These are phyloP conservation scores for Pichia paraexigua DNA, from an alignment of 805 yeast species.

Conservation along the genomic window DNA sequence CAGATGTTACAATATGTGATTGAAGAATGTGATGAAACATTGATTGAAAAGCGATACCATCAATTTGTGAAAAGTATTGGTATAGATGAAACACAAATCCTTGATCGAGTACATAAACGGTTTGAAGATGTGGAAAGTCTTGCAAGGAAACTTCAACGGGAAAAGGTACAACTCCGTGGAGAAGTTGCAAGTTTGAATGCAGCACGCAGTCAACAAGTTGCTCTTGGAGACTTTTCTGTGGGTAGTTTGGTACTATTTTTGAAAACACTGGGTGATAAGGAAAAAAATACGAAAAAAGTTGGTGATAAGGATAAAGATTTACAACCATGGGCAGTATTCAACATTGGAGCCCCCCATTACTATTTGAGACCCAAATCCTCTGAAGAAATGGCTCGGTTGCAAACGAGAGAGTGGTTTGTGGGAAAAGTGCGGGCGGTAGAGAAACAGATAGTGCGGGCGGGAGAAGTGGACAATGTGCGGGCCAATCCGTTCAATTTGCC, in stretches of 20 bases:
- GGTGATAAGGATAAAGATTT: no score
- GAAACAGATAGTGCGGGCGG: conserved; percentile 42
- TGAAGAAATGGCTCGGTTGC: conserved; percentile 18
- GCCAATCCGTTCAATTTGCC: conserved; percentile 63
- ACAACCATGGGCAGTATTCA: conserved; percentile 92
- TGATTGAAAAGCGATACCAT: conserved; percentile 30
- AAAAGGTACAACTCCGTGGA: conserved; percentile 44
- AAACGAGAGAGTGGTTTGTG: conserved; percentile 72
- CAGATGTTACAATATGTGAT: background rate
- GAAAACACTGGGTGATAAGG: conserved; percentile 44
- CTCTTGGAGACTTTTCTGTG: conserved; percentile 56
- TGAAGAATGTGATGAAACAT: conserved; percentile 2
- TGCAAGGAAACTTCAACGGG: conserved; percentile 79
- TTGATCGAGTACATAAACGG: conserved; percentile 49
- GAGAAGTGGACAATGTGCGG: conserved; percentile 26
- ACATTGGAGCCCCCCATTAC: conserved; percentile 79
- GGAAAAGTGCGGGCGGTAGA: conserved; percentile 58
- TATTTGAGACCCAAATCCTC: conserved; percentile 43
- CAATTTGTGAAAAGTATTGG: conserved; percentile 20
- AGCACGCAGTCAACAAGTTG: conserved; percentile 43
- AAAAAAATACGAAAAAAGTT: no score
- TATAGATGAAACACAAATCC: conserved; percentile 22
- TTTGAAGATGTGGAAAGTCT: conserved; percentile 84
- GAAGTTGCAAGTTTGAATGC: conserved; percentile 34
- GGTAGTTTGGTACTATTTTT: conserved; percentile 80